Evolutionary conservation across 2,329 filamentous ascomycete genomes (phyloP).

Genomic region (Colletotrichum sp.): DNA sequence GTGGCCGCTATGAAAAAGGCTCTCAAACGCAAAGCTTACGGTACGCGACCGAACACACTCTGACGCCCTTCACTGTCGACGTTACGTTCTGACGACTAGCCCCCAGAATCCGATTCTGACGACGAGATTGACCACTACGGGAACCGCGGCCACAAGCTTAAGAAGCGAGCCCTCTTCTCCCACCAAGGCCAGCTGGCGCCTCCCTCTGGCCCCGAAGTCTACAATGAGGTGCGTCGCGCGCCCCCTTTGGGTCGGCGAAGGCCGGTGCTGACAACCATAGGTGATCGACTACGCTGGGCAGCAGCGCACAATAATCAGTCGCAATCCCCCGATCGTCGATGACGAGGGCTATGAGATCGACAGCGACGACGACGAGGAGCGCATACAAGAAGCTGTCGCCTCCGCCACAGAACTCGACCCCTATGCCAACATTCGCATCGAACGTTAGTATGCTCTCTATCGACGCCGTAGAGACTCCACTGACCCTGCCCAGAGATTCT

Average conservation of each 20-base stretch:
- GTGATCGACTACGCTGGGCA: constrained; percentile 76
- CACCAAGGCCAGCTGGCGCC: constrained; percentile 72
- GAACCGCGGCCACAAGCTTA: constrained; percentile 80
- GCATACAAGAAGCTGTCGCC: constrained; percentile 62
- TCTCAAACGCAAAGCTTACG: constrained; percentile 66
- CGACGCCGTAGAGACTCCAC: constrained; percentile 18
- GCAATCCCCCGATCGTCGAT: constrained; percentile 75
- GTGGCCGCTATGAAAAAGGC: constrained; percentile 72
- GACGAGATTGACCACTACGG: constrained; percentile 70
- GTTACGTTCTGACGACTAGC: constrained; percentile 1
- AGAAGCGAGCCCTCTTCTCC: constrained; percentile 74
- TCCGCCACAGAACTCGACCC: constrained; percentile 74
- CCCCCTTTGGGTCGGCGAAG: neutral
- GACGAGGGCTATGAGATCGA: constrained; percentile 80
- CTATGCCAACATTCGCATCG: constrained; percentile 72
- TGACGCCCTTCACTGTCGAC: neutral
- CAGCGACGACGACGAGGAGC: constrained; percentile 71
- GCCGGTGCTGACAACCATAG: constrained; percentile 42
- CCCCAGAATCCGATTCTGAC: constrained; percentile 77
- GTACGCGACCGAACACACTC: constrained; percentile 37
- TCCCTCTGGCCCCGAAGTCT: constrained; percentile 67
- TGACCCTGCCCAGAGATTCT: constrained; percentile 64
- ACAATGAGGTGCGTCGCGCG: constrained; percentile 66
- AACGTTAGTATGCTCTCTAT: constrained; percentile 57
- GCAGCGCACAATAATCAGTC: constrained; percentile 72